Evolutionary conservation across 2,329 filamentous ascomycete species (phyloP).

Genomic region (Xylariaceae sp.): DNA sequence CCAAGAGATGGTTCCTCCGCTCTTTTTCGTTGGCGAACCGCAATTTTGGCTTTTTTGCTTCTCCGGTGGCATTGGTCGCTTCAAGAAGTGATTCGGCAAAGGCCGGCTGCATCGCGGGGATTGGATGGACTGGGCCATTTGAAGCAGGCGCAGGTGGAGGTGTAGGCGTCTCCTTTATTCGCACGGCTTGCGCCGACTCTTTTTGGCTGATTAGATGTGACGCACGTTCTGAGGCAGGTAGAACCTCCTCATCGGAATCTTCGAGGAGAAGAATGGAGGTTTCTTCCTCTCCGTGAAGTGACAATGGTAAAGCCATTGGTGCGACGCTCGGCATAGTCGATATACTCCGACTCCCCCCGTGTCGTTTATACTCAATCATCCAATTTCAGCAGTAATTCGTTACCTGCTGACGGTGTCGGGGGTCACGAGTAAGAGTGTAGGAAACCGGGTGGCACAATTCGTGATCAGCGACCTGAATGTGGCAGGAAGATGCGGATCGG

Average conservation of each 20-base stretch:
- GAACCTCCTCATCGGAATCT: slow-evolving; percentile 30
- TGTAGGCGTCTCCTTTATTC: slow-evolving; percentile 27
- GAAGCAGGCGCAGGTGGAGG: no score
- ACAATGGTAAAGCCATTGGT: slow-evolving; percentile 28
- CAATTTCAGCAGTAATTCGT: not conserved
- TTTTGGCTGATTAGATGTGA: slow-evolving; percentile 16
- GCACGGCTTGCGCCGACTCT: slow-evolving; percentile 22
- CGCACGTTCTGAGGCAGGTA: slow-evolving; percentile 21
- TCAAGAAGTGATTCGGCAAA: slow-evolving; percentile 81
- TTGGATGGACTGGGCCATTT: slow-evolving; percentile 57
- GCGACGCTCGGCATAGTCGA: slow-evolving; percentile 7
- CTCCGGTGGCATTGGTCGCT: slow-evolving; percentile 50
- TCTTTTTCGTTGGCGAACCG: slow-evolving; percentile 53
- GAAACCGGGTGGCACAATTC: no score
- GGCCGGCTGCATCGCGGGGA: slow-evolving; percentile 71
- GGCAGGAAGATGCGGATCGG: not conserved
- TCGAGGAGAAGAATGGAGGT: slow-evolving; percentile 28
- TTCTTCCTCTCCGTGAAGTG: slow-evolving; percentile 29
- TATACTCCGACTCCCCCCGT: slow-evolving; percentile 3
- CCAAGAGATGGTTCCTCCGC: slow-evolving; percentile 64
- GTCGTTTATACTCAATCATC: not conserved
- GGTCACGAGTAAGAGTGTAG: no score
- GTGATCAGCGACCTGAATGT: no score
- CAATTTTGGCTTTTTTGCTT: slow-evolving; percentile 49
- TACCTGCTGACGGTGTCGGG: no score